Percentiles rank a stretch among this genome's conserved stretches.
Conservation (phyloP, 345 rosid species). For the Toxicodendron radicans region DNA sequence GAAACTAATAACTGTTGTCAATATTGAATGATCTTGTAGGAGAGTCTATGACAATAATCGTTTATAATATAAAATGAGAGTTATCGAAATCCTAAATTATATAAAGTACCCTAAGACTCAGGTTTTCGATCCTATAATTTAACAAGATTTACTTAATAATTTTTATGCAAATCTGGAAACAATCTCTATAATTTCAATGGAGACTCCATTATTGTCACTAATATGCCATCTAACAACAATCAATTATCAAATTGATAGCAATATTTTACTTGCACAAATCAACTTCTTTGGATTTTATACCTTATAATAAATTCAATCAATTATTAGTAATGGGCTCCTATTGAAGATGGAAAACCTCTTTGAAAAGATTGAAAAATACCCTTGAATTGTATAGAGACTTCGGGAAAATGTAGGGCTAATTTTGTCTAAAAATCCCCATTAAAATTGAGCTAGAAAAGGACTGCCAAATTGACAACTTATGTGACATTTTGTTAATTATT, state of each 20-base stretch:
- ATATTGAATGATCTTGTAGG: no score
- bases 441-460: background rate
- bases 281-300: background rate
- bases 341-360: background rate
- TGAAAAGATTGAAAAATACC: constrained; percentile 17
- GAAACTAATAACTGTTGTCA: no score
- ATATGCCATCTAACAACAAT: constrained; percentile 9
- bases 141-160: no score
- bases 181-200: background rate
- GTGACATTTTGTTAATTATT: background rate
- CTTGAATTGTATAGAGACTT: constrained; percentile 20
- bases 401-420: background rate
- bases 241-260: constrained; percentile 8
- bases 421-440: constrained; percentile 2
- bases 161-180: background rate
- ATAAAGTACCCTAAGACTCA: no score
- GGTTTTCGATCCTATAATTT: no score
- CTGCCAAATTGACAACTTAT: background rate
- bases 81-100: no score
- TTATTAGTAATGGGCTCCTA: constrained; percentile 23
- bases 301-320: constrained; percentile 13
- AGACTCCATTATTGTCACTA: background rate
- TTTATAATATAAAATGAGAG: no score
- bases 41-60: no score
- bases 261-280: background rate